These are phyloP conservation scores for Mycosphaerella sp. DNA, from an alignment of 2,329 filamentous ascomycete species.

Conservation along the genomic window DNA sequence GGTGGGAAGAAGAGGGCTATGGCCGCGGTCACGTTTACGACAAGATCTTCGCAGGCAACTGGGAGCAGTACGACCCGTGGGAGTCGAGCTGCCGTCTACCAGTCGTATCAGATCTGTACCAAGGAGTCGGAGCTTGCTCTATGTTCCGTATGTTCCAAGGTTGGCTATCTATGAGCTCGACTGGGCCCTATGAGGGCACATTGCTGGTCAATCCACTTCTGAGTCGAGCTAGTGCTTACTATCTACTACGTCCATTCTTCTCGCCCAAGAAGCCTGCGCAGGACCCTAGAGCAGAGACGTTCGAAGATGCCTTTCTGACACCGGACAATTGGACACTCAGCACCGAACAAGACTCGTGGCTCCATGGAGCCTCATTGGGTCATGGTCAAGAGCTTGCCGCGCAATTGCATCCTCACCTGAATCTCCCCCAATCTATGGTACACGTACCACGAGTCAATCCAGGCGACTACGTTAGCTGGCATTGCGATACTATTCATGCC, in stretches of 20 bases:
- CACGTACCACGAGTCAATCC: conserved; percentile 63
- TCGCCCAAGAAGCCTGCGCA: conserved; percentile 42
- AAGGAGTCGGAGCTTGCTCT: conserved; percentile 72
- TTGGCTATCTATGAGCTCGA: conserved; percentile 75
- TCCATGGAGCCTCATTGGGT: conserved; percentile 66
- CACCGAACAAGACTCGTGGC: conserved; percentile 48
- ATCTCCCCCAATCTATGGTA: conserved; percentile 63
- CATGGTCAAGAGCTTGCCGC: conserved; percentile 63
- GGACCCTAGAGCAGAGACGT: conserved; percentile 32
- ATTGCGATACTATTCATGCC: conserved; percentile 68
- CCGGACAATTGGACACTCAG: conserved; percentile 58
- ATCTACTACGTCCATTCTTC: conserved; percentile 81
- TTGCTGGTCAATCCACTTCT: conserved; percentile 75
- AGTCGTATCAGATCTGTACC: conserved; percentile 68
- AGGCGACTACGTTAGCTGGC: conserved; percentile 72
- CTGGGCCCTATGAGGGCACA: conserved; percentile 68
- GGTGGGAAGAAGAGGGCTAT: conserved; percentile 57
- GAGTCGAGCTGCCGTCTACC: conserved; percentile 63
- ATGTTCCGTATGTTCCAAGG: conserved; percentile 89
- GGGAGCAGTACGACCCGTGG: conserved; percentile 80
- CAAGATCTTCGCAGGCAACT: conserved; percentile 63
- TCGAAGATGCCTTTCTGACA: conserved; percentile 44
- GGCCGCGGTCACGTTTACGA: conserved; percentile 61
- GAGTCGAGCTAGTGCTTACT: conserved; percentile 69
- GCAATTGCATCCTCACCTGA: conserved; percentile 62